Evolutionary conservation across 805 yeast genomes (phyloP).

Genomic region (Candida sonorensis): DNA sequence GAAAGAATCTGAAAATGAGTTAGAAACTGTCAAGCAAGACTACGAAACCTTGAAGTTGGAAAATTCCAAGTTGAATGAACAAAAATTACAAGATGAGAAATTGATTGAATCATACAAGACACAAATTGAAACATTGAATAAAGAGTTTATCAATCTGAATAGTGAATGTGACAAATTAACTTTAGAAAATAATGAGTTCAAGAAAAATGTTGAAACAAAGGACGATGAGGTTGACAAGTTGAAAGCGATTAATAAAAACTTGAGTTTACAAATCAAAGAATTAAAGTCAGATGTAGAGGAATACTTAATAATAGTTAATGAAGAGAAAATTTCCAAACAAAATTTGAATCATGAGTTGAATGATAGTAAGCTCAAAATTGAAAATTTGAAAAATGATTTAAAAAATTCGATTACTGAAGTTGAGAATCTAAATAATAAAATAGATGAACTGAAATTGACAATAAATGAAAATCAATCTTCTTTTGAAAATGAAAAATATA

Average conservation of each 20-base stretch:
- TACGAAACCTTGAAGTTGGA: slow-evolving; percentile 8
- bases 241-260: slow-evolving; percentile 32
- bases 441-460: slow-evolving; percentile 8
- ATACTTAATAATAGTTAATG: slow-evolving; percentile 29
- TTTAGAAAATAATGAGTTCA: slow-evolving; percentile 29
- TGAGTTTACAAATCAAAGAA: slow-evolving; percentile 29
- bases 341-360: slow-evolving; percentile 37
- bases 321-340: slow-evolving; percentile 37
- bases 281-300: slow-evolving; percentile 31
- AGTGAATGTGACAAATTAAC: slow-evolving; percentile 48
- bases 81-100: slow-evolving; percentile 24
- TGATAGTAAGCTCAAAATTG: slow-evolving; percentile 24
- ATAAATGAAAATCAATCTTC: slow-evolving; percentile 5
- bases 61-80: slow-evolving; percentile 32
- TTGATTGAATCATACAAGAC: no score
- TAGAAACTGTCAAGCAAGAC: slow-evolving; percentile 43
- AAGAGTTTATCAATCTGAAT: slow-evolving; percentile 37
- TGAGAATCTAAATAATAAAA: slow-evolving; percentile 16
- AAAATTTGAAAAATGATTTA: slow-evolving; percentile 19
- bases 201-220: slow-evolving; percentile 31
- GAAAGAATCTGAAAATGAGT: slow-evolving; percentile 61
- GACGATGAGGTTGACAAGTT: slow-evolving; percentile 37
- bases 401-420: slow-evolving; percentile 21
- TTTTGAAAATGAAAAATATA: slow-evolving; percentile 20
- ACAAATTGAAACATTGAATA: slow-evolving; percentile 15